A percentile compares a stretch with the other conserved stretches of the same genome.
phyloP scores from a whole-genome alignment of 805 yeast species.

The Cyberlindnera subsufficiens region DNA sequence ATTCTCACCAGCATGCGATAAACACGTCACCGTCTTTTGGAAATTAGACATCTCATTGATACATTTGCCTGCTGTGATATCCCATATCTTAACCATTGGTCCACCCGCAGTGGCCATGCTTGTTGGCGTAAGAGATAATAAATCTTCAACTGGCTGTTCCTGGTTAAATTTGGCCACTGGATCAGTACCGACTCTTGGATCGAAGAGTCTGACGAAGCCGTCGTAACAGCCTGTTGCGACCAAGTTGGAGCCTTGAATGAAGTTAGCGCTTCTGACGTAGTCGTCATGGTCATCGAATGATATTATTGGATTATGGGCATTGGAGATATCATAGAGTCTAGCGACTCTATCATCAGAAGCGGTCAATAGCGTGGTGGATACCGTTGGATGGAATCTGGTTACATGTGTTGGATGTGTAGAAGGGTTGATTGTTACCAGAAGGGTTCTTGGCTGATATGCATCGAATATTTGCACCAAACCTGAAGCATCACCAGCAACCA shows the following conservation, averaged over 20 bases:
- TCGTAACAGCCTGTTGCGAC: constrained; percentile 95
- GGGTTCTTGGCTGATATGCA: constrained; percentile 69
- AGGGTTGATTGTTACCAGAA: constrained; percentile 76
- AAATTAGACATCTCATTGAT: constrained; percentile 75
- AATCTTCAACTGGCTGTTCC: constrained; percentile 77
- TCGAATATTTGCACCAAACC: constrained; percentile 92
- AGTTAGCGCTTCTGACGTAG: constrained; percentile 77
- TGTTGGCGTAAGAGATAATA: constrained; percentile 69
- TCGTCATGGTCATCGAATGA: constrained; percentile 76
- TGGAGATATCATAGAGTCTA: constrained; percentile 83
- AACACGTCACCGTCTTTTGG: constrained; percentile 87
- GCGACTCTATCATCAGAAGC: constrained; percentile 90
- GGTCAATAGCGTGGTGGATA: constrained; percentile 69
- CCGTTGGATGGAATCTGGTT: constrained; percentile 81
- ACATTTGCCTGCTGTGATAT: constrained; percentile 69
- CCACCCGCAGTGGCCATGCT: constrained; percentile 74
- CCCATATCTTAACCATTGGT: constrained; percentile 85
- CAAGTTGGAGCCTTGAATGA: constrained; percentile 74
- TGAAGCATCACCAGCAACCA: constrained; percentile 93
- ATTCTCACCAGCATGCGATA: constrained; percentile 61
- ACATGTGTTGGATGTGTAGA: constrained; percentile 88
- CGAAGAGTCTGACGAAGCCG: constrained; percentile 78
- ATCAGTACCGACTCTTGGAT: constrained; percentile 54
- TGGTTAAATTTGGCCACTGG: constrained; percentile 68
- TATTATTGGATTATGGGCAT: constrained; percentile 63